These are phyloP conservation scores for Nematocida sp. DNA, from an alignment of 371 early-diverging fungal species.

Conservation along the genomic window DNA sequence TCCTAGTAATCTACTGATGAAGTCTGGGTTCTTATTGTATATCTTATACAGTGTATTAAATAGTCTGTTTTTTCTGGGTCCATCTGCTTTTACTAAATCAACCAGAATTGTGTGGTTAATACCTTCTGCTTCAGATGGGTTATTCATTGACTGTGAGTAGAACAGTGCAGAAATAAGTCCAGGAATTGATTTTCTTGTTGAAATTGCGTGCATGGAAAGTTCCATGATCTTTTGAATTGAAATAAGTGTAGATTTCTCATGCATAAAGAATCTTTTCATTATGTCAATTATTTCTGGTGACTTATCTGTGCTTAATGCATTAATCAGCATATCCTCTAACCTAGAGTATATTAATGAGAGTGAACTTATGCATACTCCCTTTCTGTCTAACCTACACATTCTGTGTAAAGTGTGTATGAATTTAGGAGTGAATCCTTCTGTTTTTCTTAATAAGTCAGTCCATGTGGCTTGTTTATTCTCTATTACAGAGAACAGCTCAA, in stretches of 20 bases:
- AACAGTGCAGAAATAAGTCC: conserved; percentile 38
- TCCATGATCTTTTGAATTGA: background rate
- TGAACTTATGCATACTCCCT: background rate
- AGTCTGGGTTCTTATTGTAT: conserved; percentile 20
- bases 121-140: conserved; percentile 50
- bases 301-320: background rate
- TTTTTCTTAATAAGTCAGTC: background rate
- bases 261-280: conserved; percentile 22
- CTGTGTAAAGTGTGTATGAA: conserved; percentile 8
- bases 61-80: conserved; percentile 3
- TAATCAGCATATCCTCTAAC: conserved; percentile 23
- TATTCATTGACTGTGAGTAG: conserved; percentile 22
- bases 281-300: background rate
- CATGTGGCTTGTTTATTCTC: background rate
- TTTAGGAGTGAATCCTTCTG: background rate
- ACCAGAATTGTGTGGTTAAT: conserved; percentile 33
- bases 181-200: background rate
- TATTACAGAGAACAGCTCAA: conserved; percentile 5
- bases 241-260: conserved; percentile 21
- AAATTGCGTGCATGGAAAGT: background rate
- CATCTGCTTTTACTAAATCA: background rate
- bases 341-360: conserved; percentile 22
- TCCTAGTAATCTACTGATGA: conserved; percentile 36
- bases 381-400: background rate
- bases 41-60: conserved; percentile 24